Evolutionary conservation across 2,329 filamentous ascomycete genomes (phyloP).

Genomic region (Intubia oerlemansii): DNA sequence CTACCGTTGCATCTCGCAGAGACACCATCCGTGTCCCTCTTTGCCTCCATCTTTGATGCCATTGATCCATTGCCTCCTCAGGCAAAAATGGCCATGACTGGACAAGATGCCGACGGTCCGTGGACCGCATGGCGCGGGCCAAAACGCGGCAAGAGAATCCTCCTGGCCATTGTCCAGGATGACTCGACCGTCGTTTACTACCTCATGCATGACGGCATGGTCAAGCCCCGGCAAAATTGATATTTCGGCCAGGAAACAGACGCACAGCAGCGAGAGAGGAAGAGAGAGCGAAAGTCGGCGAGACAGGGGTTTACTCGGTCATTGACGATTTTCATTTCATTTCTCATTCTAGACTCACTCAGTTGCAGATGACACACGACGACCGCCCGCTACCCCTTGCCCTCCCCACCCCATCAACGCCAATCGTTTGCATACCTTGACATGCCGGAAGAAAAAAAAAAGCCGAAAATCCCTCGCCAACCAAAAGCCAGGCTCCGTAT

Average conservation of each 20-base stretch:
- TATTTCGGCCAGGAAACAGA: too few relatives aligned
- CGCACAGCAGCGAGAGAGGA: background rate
- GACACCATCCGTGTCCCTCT: constrained; percentile 44
- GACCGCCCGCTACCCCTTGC: too few relatives aligned
- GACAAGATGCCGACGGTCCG: constrained; percentile 8
- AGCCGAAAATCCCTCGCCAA: too few relatives aligned
- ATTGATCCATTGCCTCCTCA: constrained; percentile 23
- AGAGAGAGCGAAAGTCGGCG: too few relatives aligned
- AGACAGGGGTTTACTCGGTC: too few relatives aligned
- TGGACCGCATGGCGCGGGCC: constrained; percentile 21
- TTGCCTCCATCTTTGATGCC: constrained; percentile 50
- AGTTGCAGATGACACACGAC: too few relatives aligned
- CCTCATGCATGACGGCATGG: constrained; percentile 66
- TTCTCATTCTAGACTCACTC: too few relatives aligned
- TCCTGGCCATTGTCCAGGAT: constrained; percentile 56
- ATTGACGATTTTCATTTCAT: too few relatives aligned
- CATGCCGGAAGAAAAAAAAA: too few relatives aligned
- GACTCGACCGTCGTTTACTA: constrained; percentile 77
- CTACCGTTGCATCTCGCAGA: constrained; percentile 52
- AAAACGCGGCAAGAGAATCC: constrained; percentile 39
- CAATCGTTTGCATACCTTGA: too few relatives aligned
- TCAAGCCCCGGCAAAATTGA: constrained; percentile 70
- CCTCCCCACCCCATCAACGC: too few relatives aligned
- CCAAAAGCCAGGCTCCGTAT: too few relatives aligned
- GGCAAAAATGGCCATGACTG: constrained; percentile 8